Evolutionary conservation across 495 filamentous ascomycete genomes (phyloP).

Genomic region (Chaetomium fimeti): DNA sequence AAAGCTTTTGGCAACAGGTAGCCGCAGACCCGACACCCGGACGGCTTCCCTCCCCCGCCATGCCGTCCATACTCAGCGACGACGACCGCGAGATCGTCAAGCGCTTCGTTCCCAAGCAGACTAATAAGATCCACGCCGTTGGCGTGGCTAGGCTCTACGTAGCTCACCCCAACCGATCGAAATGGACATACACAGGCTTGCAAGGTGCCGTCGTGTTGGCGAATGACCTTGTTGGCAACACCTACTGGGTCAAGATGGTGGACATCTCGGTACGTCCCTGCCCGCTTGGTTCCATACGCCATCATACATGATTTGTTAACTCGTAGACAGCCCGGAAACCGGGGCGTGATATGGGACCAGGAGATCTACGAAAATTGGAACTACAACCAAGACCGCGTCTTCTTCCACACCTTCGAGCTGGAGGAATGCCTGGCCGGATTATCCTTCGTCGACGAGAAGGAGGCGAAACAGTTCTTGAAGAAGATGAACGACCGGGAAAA

Average conservation of each 20-base stretch:
- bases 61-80: slow-evolving; percentile 87
- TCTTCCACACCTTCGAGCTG: slow-evolving; percentile 96
- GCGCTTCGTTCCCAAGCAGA: slow-evolving; percentile 81
- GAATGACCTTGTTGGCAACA: slow-evolving; percentile 90
- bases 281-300: background rate
- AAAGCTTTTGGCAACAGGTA: background rate
- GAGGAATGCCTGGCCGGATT: slow-evolving; percentile 86
- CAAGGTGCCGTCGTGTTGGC: slow-evolving; percentile 92
- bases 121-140: slow-evolving; percentile 93
- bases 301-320: slow-evolving; percentile 24
- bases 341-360: slow-evolving; percentile 97
- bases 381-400: slow-evolving; percentile 94
- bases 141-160: slow-evolving; percentile 93
- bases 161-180: slow-evolving; percentile 78
- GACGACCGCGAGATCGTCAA: slow-evolving; percentile 93
- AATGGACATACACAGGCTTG: slow-evolving; percentile 92
- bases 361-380: slow-evolving; percentile 92
- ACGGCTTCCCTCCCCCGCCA: slow-evolving; percentile 40
- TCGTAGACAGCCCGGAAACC: slow-evolving; percentile 61
- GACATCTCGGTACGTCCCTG: slow-evolving; percentile 77
- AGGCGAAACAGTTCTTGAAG: slow-evolving; percentile 89
- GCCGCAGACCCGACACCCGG: background rate
- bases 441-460: slow-evolving; percentile 93
- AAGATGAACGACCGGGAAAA: slow-evolving; percentile 94
- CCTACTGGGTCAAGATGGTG: slow-evolving; percentile 95